A percentile compares a stretch with the other conserved stretches of the same genome.
Evolutionary conservation across 1,139 yeast species (phyloP).

Genomic region (Zygosaccharomyces pseudobailii): DNA sequence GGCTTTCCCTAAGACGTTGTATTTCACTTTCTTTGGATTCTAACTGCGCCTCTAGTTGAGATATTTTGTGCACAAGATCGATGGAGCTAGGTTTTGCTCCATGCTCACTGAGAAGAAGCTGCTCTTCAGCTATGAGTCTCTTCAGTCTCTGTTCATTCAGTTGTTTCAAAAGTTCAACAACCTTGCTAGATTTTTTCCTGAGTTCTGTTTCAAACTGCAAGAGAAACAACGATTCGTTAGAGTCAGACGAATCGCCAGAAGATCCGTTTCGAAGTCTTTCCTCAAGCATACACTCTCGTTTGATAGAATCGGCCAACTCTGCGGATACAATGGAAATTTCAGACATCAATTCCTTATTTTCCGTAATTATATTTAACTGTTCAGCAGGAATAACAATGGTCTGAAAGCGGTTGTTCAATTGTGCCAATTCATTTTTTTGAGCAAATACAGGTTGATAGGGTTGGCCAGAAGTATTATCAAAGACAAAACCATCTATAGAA

Average conservation of each 20-base stretch:
- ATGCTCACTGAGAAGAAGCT: conserved; percentile 51
- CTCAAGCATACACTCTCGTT: conserved; percentile 59
- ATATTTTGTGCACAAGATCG: conserved; percentile 54
- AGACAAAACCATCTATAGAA: conserved; percentile 20
- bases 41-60: conserved; percentile 46
- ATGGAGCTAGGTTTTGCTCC: conserved; percentile 51
- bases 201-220: conserved; percentile 35
- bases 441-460: conserved; percentile 21
- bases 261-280: conserved; percentile 36
- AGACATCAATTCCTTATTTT: conserved; percentile 52
- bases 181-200: conserved; percentile 43
- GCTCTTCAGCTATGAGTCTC: conserved; percentile 67
- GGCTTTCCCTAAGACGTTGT: conserved; percentile 5
- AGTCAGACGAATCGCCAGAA: conserved; percentile 5
- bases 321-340: conserved; percentile 65
- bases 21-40: conserved; percentile 37
- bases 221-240: conserved; percentile 11
- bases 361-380: conserved; percentile 57
- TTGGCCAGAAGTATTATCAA: conserved; percentile 20
- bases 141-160: conserved; percentile 60
- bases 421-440: conserved; percentile 9
- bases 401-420: conserved; percentile 12
- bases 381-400: conserved; percentile 46
- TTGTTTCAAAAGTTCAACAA: conserved; percentile 52
- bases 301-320: conserved; percentile 67